Conservation (phyloP, 1,284 basidiomycete genomes). For the Melampsora larici-populina region DNA sequence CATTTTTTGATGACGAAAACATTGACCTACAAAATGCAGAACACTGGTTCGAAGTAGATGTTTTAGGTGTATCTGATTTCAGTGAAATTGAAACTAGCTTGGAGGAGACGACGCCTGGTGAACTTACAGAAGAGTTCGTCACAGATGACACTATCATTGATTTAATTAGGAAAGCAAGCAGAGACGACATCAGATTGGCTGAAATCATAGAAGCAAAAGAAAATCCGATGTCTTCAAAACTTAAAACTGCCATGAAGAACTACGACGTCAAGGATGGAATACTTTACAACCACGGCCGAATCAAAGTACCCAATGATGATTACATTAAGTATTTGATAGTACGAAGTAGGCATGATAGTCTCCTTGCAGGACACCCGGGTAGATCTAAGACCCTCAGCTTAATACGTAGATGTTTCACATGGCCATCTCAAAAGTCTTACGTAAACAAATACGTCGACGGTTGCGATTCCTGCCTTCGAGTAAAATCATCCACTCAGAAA, state of each 20-base stretch:
- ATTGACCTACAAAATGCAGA: neutral
- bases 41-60: too few species aligned
- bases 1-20: neutral
- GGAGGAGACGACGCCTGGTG: neutral
- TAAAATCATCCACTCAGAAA: too few species aligned
- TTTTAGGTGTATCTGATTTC: neutral
- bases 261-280: neutral
- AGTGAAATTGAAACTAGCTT: neutral
- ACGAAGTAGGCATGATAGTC: too few species aligned
- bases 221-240: neutral
- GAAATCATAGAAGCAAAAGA: neutral
- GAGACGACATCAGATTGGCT: neutral
- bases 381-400: too few species aligned
- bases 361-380: too few species aligned
- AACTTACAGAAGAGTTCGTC: too few species aligned
- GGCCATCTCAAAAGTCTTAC: too few species aligned
- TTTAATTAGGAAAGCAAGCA: neutral
- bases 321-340: conserved; percentile 1
- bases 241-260: neutral
- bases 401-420: too few species aligned
- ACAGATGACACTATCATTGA: too few species aligned
- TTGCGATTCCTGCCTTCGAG: too few species aligned
- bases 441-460: too few species aligned
- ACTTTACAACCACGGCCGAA: neutral
- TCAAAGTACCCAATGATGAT: neutral